Conservation (phyloP, 1,284 basidiomycete species). For the Irpex sp. region DNA sequence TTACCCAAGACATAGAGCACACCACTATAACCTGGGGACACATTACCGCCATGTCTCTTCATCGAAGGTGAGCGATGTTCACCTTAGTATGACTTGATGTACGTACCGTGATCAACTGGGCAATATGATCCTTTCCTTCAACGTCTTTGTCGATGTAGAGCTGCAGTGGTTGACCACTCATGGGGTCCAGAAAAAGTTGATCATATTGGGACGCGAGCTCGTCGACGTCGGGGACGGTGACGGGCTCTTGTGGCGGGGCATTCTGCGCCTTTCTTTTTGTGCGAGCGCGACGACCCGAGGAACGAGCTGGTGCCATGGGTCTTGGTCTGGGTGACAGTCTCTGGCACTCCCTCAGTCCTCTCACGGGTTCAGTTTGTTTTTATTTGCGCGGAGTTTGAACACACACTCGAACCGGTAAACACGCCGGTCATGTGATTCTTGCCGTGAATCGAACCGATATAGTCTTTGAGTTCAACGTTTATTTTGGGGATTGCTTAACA, state of each 20-base stretch:
- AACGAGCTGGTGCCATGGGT: slow-evolving; percentile 76
- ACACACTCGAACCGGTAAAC: not conserved
- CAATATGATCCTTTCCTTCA: slow-evolving; percentile 57
- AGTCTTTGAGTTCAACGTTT: not conserved
- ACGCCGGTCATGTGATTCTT: not conserved
- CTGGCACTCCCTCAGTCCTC: slow-evolving; percentile 37
- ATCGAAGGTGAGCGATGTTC: slow-evolving; percentile 5
- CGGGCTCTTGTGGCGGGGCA: slow-evolving; percentile 11
- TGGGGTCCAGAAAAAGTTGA: slow-evolving; percentile 70
- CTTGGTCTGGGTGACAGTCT: slow-evolving; percentile 40
- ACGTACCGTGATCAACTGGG: slow-evolving; percentile 61
- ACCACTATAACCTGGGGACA: slow-evolving; percentile 69
- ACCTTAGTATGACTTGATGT: slow-evolving; percentile 11
- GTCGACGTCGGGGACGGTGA: slow-evolving; percentile 13
- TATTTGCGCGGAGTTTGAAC: not conserved
- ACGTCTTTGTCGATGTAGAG: slow-evolving; percentile 81
- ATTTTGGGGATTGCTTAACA: too few relatives aligned
- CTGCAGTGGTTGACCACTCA: slow-evolving; percentile 69
- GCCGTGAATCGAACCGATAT: not conserved
- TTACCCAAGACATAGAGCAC: slow-evolving; percentile 74
- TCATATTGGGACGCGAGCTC: slow-evolving; percentile 23
- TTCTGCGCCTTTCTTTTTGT: slow-evolving; percentile 17
- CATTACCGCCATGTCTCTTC: slow-evolving; percentile 71
- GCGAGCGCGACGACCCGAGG: slow-evolving; percentile 46
- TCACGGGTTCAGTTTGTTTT: not conserved